Evolutionary conservation across 257 asterid species (phyloP).

Genomic region (Perilla frutescens): DNA sequence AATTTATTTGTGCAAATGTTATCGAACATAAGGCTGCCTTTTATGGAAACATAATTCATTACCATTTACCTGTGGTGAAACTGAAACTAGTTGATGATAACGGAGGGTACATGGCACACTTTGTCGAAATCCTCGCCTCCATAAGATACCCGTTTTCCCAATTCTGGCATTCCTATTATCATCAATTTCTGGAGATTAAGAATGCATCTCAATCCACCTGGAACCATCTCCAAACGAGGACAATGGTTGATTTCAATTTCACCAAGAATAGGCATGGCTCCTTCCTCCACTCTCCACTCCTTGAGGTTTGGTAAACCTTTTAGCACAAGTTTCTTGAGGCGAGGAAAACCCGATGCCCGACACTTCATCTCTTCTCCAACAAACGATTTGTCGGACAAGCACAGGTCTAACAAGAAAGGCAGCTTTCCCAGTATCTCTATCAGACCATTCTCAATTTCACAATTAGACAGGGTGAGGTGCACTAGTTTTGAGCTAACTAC

Average conservation of each 20-base stretch:
- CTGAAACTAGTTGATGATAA: not conserved
- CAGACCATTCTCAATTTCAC: not conserved
- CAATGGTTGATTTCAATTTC: not conserved
- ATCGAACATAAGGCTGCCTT: no score
- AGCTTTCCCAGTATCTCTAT: not conserved
- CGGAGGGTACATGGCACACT: not conserved
- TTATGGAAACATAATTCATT: no score
- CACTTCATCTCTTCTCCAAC: not conserved
- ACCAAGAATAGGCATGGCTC: constrained; percentile 32
- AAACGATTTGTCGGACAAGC: not conserved
- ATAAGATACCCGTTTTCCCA: not conserved
- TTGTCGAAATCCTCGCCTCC: not conserved
- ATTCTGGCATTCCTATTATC: constrained; percentile 4
- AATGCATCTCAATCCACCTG: not conserved
- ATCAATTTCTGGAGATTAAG: not conserved
- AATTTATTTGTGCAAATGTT: no score
- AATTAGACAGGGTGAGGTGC: not conserved
- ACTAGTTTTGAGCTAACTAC: not conserved
- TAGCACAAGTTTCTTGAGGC: not conserved
- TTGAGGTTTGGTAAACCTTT: not conserved
- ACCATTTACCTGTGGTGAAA: not conserved
- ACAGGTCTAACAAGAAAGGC: not conserved
- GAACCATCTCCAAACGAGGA: not conserved
- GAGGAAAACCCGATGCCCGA: constrained; percentile 28
- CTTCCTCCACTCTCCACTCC: constrained; percentile 33